Conservation (phyloP, 2,329 filamentous ascomycete genomes). For the Grosmannia penicillata region DNA sequence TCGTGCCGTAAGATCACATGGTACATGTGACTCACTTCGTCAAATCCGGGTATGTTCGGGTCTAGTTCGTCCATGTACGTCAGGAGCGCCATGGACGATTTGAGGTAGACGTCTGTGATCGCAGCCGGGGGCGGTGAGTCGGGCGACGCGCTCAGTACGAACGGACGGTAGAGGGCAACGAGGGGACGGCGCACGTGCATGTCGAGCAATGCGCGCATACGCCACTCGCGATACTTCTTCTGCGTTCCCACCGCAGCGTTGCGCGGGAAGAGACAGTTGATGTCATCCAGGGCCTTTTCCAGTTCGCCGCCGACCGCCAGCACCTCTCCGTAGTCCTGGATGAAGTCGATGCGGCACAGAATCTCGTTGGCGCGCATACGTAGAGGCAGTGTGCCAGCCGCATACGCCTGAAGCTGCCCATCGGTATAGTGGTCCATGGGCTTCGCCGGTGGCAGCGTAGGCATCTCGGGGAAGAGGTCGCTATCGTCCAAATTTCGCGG, state of each 20-base stretch:
- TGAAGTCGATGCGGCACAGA: conserved; percentile 33
- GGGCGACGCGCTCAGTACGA: conserved; percentile 31
- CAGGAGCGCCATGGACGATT: conserved; percentile 39
- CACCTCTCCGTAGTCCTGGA: conserved; percentile 38
- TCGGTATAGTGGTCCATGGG: conserved; percentile 38
- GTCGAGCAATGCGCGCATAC: conserved; percentile 34
- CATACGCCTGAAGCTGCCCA: conserved; percentile 38
- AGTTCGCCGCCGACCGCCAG: conserved; percentile 37
- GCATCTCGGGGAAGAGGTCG: conserved; percentile 32
- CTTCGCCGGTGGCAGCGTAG: conserved; percentile 30
- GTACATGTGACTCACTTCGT: conserved; percentile 35
- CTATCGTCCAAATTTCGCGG: conserved; percentile 38
- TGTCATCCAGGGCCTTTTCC: conserved; percentile 37
- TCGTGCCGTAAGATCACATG: conserved; percentile 37
- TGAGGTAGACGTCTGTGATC: conserved; percentile 35
- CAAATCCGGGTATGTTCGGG: conserved; percentile 28
- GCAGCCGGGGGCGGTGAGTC: conserved; percentile 29
- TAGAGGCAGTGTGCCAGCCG: conserved; percentile 31
- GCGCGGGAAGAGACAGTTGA: conserved; percentile 36
- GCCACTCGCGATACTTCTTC: conserved; percentile 35
- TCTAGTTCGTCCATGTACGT: conserved; percentile 40
- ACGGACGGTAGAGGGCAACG: conserved; percentile 37
- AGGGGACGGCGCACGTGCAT: conserved; percentile 38
- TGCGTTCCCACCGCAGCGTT: conserved; percentile 25
- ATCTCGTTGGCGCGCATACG: conserved; percentile 35